A percentile compares a stretch with the other conserved stretches of the same genome.
phyloP scores from a whole-genome alignment of 1,139 yeast species.

The Pichia sp. region DNA sequence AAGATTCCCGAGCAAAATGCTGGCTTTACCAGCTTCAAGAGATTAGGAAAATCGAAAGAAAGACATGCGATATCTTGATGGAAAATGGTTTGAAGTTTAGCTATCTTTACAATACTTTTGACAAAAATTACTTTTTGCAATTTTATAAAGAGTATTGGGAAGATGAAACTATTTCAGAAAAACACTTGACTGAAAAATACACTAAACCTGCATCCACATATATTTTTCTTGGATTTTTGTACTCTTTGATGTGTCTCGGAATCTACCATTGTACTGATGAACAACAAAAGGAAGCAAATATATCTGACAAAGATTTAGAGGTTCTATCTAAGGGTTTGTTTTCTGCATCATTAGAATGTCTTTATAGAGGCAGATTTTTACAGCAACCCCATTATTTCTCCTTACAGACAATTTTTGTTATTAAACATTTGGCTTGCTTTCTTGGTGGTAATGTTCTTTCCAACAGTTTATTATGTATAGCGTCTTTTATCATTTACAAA shows the following conservation, averaged over 20 bases:
- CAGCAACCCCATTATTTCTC: constrained; percentile 28
- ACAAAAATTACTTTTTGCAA: constrained; percentile 14
- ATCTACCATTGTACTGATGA: constrained; percentile 28
- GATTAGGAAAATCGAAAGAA: constrained; percentile 16
- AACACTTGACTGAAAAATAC: constrained; percentile 21
- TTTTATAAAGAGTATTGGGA: constrained; percentile 25
- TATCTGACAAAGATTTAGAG: constrained; percentile 23
- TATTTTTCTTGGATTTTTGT: constrained; percentile 30
- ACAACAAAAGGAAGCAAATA: constrained; percentile 19
- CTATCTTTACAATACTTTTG: constrained; percentile 20
- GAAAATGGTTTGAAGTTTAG: constrained; percentile 15
- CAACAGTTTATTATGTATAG: constrained; percentile 25
- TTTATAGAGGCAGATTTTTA: constrained; percentile 31
- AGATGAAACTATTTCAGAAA: constrained; percentile 13
- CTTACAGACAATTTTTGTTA: constrained; percentile 29
- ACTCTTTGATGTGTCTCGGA: constrained; percentile 30
- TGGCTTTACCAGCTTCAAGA: constrained; percentile 24
- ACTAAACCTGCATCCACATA: constrained; percentile 21
- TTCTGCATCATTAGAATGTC: constrained; percentile 30
- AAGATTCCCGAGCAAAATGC: constrained; percentile 20
- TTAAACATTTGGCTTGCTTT: constrained; percentile 28
- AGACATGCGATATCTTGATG: constrained; percentile 20
- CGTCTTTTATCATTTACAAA: constrained; percentile 28
- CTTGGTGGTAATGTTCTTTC: constrained; percentile 31
- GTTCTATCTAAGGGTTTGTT: constrained; percentile 28